Evolutionary conservation across 306 rosid genomes (phyloP).

Genomic region (Canavalia ensiformis): DNA sequence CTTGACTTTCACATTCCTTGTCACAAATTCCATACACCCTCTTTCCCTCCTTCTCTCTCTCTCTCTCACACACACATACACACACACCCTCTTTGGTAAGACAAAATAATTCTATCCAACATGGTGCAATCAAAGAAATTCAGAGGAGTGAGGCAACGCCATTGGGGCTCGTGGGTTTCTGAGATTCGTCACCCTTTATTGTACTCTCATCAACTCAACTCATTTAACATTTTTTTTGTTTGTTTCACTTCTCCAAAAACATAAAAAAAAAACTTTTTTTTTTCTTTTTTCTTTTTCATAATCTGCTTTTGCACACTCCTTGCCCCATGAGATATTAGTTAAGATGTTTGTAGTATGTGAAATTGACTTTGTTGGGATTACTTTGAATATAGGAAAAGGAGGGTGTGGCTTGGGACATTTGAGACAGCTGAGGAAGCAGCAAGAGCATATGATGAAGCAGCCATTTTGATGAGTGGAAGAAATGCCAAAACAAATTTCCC

Average conservation of each 20-base stretch:
- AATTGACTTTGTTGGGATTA: constrained; percentile 6
- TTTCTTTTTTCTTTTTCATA: not conserved
- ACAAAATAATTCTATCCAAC: not conserved
- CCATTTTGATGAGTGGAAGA: constrained; percentile 79
- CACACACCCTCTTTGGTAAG: constrained; percentile 1
- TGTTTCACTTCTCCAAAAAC: not conserved
- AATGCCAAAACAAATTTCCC: constrained; percentile 91
- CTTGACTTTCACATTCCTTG: constrained; percentile 44
- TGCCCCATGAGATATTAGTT: constrained; percentile 5
- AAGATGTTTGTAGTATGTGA: not conserved
- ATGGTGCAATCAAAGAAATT: constrained; percentile 77
- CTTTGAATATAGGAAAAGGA: constrained; percentile 68
- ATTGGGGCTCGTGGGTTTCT: constrained; percentile 95
- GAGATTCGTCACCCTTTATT: constrained; percentile 90
- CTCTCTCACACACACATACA: not conserved
- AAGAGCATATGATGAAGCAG: constrained; percentile 87
- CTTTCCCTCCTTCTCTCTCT: not conserved
- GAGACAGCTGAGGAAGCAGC: constrained; percentile 91
- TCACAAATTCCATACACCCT: constrained; percentile 32
- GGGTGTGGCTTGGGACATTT: constrained; percentile 91
- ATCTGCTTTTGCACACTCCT: not conserved
- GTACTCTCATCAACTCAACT: constrained; percentile 57
- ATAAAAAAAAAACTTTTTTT: not conserved
- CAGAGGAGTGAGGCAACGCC: constrained; percentile 93
- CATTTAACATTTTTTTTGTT: not conserved